Base-by-base conservation (phyloP, 202 grass and related monocot species). In the Zizania palustris region DNA sequence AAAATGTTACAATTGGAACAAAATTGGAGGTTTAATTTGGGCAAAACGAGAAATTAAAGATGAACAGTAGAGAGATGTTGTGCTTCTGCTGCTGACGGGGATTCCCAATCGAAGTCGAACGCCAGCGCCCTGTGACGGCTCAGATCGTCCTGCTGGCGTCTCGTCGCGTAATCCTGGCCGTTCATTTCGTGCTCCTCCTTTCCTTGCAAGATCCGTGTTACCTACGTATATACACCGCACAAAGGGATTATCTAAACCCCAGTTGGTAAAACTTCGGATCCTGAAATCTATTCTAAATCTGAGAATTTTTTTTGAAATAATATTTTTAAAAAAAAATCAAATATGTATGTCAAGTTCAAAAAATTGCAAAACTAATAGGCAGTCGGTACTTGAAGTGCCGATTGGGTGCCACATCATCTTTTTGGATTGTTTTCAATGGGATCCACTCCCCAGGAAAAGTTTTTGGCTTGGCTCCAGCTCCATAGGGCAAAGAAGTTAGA, bases 71-170 rank as follows among this genome's bases (percentile, higher is more conserved):
- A 20, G 5, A 55, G 51, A 20, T 55, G 51, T 9, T 55, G n/a
- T 55, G 19, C 20, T 55, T 55, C 51, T 20, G 51, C 51, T 40
- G 6, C 37, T 11, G 42, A 36, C 0, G 45, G 42, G 7, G 35
- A 22, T 0, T 55, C 66, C 6, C 13, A 63, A 9, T 80, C 78
- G 21, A 91, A 86, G 45, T 88, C 88, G 45, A 93, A 85, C 33
- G 82, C 90, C 10, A 93, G 67, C 41, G 88, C 76, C 71, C 79
- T 80, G 4, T 91, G 90, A 3, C 82, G 86, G 42, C 42, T 87
- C 50, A 93, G 61, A 60, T 91, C 86, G 1, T 83, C 83, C 14
- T 72, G 51, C 51, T 55, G 18, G 71, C 80, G 71, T 5, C 60
- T 71, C 6, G 71, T 79, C 2, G 38, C 54, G n/a, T 16, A 55